These are phyloP conservation scores for Coemansia sp. DNA, from an alignment of 192 early-diverging fungal genomes.

Conservation along the genomic window DNA sequence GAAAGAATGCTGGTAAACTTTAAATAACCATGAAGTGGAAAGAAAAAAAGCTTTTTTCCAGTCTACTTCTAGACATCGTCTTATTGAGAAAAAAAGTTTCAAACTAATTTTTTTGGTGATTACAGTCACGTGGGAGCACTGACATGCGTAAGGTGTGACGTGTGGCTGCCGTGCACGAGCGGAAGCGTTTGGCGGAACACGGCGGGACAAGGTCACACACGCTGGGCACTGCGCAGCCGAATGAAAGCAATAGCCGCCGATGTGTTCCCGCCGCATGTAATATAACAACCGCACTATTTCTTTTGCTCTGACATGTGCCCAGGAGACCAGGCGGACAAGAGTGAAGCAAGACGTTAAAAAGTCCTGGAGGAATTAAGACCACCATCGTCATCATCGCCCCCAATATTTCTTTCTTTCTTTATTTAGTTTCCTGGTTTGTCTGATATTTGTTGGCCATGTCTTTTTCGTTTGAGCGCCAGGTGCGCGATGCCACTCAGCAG, in stretches of 20 bases:
- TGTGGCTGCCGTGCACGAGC: neutral
- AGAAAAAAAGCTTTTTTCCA: neutral
- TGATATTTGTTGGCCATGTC: neutral
- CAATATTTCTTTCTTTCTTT: neutral
- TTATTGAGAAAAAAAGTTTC: no score
- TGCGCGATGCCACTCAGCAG: slow-evolving; percentile 28
- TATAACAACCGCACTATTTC: no score
- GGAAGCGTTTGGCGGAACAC: neutral
- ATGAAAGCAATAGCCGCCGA: no score
- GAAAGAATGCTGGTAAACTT: neutral
- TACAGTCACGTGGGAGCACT: neutral
- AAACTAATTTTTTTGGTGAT: no score
- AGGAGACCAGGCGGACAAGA: no score
- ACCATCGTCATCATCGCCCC: no score
- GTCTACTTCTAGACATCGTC: no score
- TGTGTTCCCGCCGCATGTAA: no score
- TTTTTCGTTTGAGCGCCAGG: slow-evolving; percentile 24
- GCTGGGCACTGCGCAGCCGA: no score
- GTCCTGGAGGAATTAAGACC: no score
- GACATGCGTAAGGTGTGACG: neutral
- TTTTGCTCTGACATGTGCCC: no score
- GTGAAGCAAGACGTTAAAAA: no score
- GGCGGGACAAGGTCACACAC: neutral
- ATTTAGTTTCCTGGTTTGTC: neutral
- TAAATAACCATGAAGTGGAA: neutral